A percentile compares a stretch with the other conserved stretches of the same genome.
Conservation (phyloP, 1,139 yeast genomes). For the Taiozyma onychis region DNA sequence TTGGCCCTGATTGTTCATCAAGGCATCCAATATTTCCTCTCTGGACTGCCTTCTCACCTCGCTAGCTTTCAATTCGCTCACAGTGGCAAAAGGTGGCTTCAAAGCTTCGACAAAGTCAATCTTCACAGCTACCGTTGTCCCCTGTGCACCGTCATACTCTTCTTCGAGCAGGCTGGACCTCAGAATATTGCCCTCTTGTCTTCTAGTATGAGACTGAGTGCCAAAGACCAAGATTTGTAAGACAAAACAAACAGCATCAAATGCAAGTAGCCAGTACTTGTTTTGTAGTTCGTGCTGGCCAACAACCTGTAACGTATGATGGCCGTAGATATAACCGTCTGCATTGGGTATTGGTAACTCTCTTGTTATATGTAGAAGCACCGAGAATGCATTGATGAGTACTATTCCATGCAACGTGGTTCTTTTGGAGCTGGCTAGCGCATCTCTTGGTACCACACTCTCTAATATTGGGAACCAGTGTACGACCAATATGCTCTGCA, state of each 20-base stretch:
- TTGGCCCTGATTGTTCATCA: neutral
- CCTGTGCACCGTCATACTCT: conserved; percentile 14
- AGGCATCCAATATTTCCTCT: neutral
- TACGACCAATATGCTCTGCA: neutral
- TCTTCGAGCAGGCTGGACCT: neutral
- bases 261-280: conserved; percentile 10
- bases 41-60: conserved; percentile 4
- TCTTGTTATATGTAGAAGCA: conserved; percentile 9
- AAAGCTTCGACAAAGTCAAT: conserved; percentile 12
- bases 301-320: conserved; percentile 19
- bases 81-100: conserved; percentile 9
- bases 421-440: conserved; percentile 5
- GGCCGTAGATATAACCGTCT: conserved; percentile 22
- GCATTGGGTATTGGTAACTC: conserved; percentile 18
- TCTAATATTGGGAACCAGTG: conserved; percentile 6
- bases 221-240: conserved; percentile 15
- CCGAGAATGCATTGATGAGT: conserved; percentile 6
- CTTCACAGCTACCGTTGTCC: conserved; percentile 7
- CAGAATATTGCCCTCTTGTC: neutral
- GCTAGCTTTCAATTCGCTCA: conserved; percentile 11
- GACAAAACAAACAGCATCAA: conserved; percentile 15
- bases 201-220: conserved; percentile 4
- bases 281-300: conserved; percentile 17
- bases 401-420: conserved; percentile 10
- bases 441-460: conserved; percentile 6